Evolutionary conservation across 2,329 filamentous ascomycete genomes (phyloP).

Genomic region (Cladophialophora carrionii): DNA sequence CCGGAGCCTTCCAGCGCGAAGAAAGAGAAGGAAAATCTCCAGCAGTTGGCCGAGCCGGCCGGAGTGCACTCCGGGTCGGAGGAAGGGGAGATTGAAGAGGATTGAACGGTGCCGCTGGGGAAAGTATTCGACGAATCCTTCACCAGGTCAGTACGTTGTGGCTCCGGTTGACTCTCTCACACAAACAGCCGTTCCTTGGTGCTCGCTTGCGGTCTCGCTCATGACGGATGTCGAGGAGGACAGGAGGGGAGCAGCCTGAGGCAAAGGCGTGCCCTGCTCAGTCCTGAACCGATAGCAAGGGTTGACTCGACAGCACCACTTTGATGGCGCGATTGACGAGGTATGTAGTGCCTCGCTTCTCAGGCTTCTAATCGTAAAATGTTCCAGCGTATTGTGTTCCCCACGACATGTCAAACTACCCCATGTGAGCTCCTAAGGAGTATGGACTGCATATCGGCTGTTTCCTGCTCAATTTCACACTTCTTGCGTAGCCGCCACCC

Average conservation of each 20-base stretch:
- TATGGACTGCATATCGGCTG: background rate
- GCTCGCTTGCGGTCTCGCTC: background rate
- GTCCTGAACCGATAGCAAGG: background rate
- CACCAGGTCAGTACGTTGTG: conserved; percentile 29
- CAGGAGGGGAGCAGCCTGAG: background rate
- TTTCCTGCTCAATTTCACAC: background rate
- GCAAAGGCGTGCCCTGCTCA: background rate
- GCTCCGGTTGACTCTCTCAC: conserved; percentile 2
- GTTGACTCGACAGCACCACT: background rate
- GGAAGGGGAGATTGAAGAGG: conserved; percentile 96
- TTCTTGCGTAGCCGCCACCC: background rate
- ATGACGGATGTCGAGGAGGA: background rate
- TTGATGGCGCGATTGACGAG: conserved; percentile 5
- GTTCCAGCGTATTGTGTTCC: background rate
- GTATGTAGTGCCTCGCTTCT: conserved; percentile 24
- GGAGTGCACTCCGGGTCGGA: conserved; percentile 84
- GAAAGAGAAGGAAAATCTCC: conserved; percentile 33
- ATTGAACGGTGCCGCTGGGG: conserved; percentile 39
- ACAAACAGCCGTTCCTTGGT: conserved; percentile 8
- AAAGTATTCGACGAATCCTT: background rate
- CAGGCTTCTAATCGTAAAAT: conserved; percentile 20
- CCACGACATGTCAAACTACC: background rate
- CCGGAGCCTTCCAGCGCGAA: conserved; percentile 41
- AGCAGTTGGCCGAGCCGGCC: conserved; percentile 57
- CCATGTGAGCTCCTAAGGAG: background rate